These are phyloP conservation scores for Mycena maculata DNA, from an alignment of 768 basidiomycete genomes.

Conservation along the genomic window DNA sequence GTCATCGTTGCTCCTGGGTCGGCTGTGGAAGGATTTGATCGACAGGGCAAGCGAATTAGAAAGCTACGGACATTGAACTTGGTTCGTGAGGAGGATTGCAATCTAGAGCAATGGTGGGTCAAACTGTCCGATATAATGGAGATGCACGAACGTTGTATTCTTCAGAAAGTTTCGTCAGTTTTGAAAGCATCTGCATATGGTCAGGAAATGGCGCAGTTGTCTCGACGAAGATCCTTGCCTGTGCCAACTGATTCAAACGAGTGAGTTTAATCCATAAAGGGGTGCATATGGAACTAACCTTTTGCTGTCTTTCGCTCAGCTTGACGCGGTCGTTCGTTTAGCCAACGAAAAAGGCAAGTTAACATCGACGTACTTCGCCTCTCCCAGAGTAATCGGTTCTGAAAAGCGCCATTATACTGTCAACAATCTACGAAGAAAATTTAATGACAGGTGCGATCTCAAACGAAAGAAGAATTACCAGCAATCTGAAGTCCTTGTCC, in stretches of 20 bases:
- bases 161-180: slow-evolving; percentile 90
- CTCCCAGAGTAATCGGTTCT: slow-evolving; percentile 93
- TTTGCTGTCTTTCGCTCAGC: slow-evolving; percentile 93
- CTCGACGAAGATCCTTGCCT: slow-evolving; percentile 57
- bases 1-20: slow-evolving; percentile 97
- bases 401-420: slow-evolving; percentile 98
- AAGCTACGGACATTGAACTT: slow-evolving; percentile 79
- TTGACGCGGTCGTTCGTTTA: slow-evolving; percentile 89
- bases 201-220: background rate
- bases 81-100: slow-evolving; percentile 89
- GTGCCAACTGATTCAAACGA: slow-evolving; percentile 71
- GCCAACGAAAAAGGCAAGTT: slow-evolving; percentile 93
- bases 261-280: slow-evolving; percentile 9
- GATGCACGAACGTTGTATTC: slow-evolving; percentile 80
- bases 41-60: background rate
- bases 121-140: slow-evolving; percentile 11
- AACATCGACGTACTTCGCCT: slow-evolving; percentile 83
- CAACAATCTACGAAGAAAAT: slow-evolving; percentile 74
- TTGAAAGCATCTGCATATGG: slow-evolving; percentile 81
- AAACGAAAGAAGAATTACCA: slow-evolving; percentile 55
- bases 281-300: slow-evolving; percentile 54
- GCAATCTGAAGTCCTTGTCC: slow-evolving; percentile 83
- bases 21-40: slow-evolving; percentile 55
- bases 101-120: slow-evolving; percentile 63
- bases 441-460: slow-evolving; percentile 22